These are phyloP conservation scores for Phytophthora sp. DNA, from an alignment of 352 stramenopile species.

Conservation along the genomic window DNA sequence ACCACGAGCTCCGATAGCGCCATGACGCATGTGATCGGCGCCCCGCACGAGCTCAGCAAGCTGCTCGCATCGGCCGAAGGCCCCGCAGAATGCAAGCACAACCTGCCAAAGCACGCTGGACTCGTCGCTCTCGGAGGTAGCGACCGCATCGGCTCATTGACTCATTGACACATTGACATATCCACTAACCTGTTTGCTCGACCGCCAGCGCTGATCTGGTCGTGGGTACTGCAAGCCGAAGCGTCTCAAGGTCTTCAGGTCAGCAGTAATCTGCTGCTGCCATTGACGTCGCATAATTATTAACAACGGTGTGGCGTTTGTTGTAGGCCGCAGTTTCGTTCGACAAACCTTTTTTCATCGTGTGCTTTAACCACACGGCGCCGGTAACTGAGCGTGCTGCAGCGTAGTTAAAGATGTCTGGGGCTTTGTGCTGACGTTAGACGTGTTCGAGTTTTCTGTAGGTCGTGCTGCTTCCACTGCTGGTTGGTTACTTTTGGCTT, in stretches of 20 bases:
- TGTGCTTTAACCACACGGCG: constrained; percentile 58
- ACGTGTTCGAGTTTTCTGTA: constrained; percentile 17
- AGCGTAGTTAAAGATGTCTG: background rate
- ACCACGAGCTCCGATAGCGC: too few species aligned
- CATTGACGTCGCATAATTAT: too few species aligned
- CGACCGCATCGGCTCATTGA: too few species aligned
- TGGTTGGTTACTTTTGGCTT: constrained; percentile 43
- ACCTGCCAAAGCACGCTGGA: too few species aligned
- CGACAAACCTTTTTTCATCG: constrained; percentile 67
- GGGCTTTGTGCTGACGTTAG: background rate
- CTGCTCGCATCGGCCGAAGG: too few species aligned
- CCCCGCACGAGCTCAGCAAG: too few species aligned
- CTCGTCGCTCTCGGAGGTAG: too few species aligned
- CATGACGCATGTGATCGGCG: too few species aligned
- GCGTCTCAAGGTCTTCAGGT: constrained; percentile 37
- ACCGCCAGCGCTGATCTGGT: constrained; percentile 38
- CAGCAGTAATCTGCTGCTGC: too few species aligned
- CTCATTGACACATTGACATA: too few species aligned
- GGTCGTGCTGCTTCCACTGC: constrained; percentile 45
- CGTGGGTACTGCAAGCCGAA: constrained; percentile 43
- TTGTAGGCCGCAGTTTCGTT: constrained; percentile 26
- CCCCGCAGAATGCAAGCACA: too few species aligned
- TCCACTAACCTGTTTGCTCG: too few species aligned
- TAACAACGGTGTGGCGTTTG: background rate
- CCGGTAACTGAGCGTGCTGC: constrained; percentile 31